phyloP scores from a whole-genome alignment of 179 eudicot species.

The Actinidia polygama region DNA sequence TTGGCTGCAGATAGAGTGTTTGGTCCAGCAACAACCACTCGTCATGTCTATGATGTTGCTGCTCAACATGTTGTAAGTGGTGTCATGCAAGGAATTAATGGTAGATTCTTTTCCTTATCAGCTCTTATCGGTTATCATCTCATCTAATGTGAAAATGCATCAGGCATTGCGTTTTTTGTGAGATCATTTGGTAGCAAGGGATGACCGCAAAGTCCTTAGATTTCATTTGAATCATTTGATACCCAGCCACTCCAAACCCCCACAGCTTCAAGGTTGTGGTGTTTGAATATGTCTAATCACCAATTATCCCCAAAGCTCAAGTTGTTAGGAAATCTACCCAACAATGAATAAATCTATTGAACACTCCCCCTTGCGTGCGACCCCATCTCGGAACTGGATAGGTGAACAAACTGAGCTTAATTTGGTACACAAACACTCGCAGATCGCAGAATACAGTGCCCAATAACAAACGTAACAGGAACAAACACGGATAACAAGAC shows the following conservation, averaged over 20 bases:
- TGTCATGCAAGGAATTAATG: slow-evolving; percentile 95
- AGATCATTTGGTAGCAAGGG: background rate
- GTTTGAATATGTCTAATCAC: too few species aligned
- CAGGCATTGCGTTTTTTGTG: background rate
- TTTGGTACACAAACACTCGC: too few species aligned
- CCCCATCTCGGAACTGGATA: too few species aligned
- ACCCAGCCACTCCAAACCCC: background rate
- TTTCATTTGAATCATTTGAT: background rate
- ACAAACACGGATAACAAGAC: too few species aligned
- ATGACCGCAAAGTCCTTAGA: background rate
- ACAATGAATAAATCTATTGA: too few species aligned
- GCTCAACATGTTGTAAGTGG: slow-evolving; percentile 90
- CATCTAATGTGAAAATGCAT: background rate
- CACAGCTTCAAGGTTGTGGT: background rate
- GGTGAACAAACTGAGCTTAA: too few species aligned
- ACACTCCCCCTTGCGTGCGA: too few species aligned
- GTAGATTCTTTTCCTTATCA: slow-evolving; percentile 51
- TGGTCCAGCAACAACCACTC: slow-evolving; percentile 97
- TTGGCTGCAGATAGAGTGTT: slow-evolving; percentile 77
- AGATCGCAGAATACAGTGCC: too few species aligned
- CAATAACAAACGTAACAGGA: too few species aligned
- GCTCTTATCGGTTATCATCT: background rate
- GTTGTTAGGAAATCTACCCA: too few species aligned
- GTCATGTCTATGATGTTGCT: slow-evolving; percentile 94
- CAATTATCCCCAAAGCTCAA: too few species aligned